Conservation (phyloP, 495 filamentous ascomycete genomes). For the Alectoria sarmentosa region DNA sequence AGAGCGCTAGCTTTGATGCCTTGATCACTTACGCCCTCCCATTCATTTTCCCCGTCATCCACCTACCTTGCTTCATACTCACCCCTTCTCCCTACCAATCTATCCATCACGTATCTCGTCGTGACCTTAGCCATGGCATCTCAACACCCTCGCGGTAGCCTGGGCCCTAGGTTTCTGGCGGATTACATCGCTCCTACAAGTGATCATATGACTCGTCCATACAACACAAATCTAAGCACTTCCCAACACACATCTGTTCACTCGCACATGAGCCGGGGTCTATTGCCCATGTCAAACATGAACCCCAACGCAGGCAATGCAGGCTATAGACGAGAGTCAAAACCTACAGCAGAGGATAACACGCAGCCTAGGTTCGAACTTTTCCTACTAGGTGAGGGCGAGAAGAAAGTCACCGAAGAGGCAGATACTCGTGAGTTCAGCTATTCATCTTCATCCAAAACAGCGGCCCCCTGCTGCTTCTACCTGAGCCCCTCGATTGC, state of each 20-base stretch:
- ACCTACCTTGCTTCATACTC: neutral
- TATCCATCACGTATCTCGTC: neutral
- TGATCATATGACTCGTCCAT: neutral
- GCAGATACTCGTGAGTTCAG: conserved; percentile 70
- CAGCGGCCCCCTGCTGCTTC: neutral
- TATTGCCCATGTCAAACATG: neutral
- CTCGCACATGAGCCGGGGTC: conserved; percentile 1
- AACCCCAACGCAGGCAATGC: conserved; percentile 6
- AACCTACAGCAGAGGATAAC: conserved; percentile 21
- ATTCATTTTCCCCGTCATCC: neutral
- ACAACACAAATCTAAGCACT: neutral
- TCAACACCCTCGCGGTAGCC: neutral
- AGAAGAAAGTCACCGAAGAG: conserved; percentile 86
- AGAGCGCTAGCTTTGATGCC: neutral
- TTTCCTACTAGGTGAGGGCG: conserved; percentile 75
- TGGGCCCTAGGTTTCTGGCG: neutral
- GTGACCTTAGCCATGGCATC: neutral
- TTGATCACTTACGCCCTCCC: neutral
- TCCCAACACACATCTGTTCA: neutral
- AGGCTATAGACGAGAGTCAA: neutral
- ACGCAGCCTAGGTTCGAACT: conserved; percentile 67
- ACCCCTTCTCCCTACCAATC: neutral
- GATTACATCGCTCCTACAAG: neutral
- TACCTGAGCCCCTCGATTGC: neutral
- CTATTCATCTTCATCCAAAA: conserved; percentile 7